phyloP scores from a whole-genome alignment of 441 rosid species.

The Adansonia grandidieri region DNA sequence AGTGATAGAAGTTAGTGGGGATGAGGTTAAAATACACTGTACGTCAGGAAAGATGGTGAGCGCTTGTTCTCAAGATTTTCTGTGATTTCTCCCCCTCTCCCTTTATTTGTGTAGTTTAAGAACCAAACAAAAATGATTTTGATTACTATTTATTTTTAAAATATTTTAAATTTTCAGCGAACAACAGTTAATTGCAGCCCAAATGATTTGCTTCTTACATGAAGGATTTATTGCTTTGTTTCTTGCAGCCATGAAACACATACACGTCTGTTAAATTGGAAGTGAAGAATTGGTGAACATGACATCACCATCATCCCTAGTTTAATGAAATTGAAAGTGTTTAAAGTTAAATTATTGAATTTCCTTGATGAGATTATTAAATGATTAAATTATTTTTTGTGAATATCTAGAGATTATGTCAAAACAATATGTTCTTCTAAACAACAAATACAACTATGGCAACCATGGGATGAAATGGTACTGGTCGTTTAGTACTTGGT shows the following conservation, averaged over 20 bases:
- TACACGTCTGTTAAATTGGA: neutral
- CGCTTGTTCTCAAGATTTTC: conserved; percentile 18
- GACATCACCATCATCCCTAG: neutral
- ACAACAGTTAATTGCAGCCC: neutral
- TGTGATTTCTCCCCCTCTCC: neutral
- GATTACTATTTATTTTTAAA: neutral
- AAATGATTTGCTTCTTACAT: neutral
- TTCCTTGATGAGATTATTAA: conserved; percentile 4
- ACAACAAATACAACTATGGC: neutral
- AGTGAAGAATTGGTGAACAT: neutral
- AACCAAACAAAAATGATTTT: neutral
- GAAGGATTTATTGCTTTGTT: conserved; percentile 9
- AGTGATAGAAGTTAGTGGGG: conserved; percentile 60
- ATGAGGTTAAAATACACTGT: conserved; percentile 58
- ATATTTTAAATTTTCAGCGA: neutral
- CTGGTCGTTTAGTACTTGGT: conserved; percentile 3
- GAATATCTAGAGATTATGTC: conserved; percentile 18
- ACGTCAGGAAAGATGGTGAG: conserved; percentile 68
- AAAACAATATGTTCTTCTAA: neutral
- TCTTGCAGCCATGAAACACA: neutral
- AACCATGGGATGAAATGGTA: neutral
- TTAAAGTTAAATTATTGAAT: conserved; percentile 1
- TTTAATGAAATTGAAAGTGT: conserved; percentile 1
- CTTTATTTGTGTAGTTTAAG: neutral
- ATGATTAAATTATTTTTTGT: neutral